A percentile compares a stretch with the other conserved stretches of the same genome.
phyloP scores from a whole-genome alignment of 1,284 basidiomycete genomes.

The Cerrena zonata region DNA sequence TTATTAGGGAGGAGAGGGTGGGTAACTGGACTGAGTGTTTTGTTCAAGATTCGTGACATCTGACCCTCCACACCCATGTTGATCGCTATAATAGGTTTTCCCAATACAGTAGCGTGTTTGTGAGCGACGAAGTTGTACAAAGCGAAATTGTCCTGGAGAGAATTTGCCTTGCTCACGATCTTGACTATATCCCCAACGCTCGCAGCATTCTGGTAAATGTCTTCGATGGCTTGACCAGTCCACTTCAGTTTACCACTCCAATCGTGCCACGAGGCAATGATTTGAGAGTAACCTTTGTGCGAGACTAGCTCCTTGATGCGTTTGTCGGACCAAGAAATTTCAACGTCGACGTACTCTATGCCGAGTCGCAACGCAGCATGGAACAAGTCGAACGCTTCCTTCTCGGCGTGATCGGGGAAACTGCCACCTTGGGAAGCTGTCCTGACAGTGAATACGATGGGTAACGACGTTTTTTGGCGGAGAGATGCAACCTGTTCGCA shows the following conservation, averaged over 20 bases:
- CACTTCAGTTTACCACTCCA: conserved; percentile 84
- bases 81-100: conserved; percentile 85
- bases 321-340: conserved; percentile 71
- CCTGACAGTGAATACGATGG: conserved; percentile 89
- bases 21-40: conserved; percentile 83
- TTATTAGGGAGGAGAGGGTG: conserved; percentile 79
- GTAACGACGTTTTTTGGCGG: conserved; percentile 73
- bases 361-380: conserved; percentile 77
- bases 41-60: conserved; percentile 83
- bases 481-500: conserved; percentile 77
- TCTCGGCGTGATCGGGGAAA: conserved; percentile 76
- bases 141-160: conserved; percentile 74
- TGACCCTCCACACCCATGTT: conserved; percentile 91
- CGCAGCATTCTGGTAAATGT: conserved; percentile 63
- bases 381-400: conserved; percentile 76
- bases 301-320: conserved; percentile 56
- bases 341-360: conserved; percentile 91
- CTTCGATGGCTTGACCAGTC: conserved; percentile 63
- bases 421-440: conserved; percentile 86
- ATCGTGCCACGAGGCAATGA: conserved; percentile 94
- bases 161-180: conserved; percentile 80
- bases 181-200: conserved; percentile 85
- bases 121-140: conserved; percentile 68
- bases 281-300: conserved; percentile 67
- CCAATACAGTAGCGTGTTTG: conserved; percentile 30